phyloP scores from a whole-genome alignment of 2,329 filamentous ascomycete species.

The Aureobasidium vineae region DNA sequence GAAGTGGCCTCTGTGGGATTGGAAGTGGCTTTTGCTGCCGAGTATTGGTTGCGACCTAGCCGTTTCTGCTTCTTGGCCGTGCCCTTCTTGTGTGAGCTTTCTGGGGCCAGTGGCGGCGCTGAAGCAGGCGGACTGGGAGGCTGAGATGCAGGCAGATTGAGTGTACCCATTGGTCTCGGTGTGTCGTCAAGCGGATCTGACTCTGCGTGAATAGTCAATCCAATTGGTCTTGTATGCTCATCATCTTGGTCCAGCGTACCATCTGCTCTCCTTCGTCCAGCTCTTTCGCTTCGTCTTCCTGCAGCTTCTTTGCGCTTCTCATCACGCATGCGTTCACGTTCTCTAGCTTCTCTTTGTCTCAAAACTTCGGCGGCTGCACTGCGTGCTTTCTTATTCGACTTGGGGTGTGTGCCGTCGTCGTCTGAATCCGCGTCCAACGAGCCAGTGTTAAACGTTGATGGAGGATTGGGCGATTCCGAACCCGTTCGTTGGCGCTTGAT shows the following conservation, averaged over 20 bases:
- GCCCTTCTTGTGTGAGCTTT: conserved; percentile 60
- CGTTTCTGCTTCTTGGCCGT: conserved; percentile 57
- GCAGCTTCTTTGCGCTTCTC: conserved; percentile 69
- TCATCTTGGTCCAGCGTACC: conserved; percentile 52
- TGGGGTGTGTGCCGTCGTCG: conserved; percentile 46
- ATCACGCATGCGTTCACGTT: conserved; percentile 66
- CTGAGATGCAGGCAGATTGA: conserved; percentile 46
- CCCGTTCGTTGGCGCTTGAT: conserved; percentile 80
- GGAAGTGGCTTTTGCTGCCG: conserved; percentile 55
- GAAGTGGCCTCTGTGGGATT: conserved; percentile 33
- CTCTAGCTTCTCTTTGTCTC: conserved; percentile 63
- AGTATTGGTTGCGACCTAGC: conserved; percentile 78
- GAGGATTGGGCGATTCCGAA: conserved; percentile 67
- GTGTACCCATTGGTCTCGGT: conserved; percentile 44
- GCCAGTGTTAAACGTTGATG: conserved; percentile 47
- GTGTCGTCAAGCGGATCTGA: conserved; percentile 70
- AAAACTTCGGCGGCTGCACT: conserved; percentile 51
- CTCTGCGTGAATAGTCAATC: conserved; percentile 51
- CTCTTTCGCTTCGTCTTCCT: conserved; percentile 76
- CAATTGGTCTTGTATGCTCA: not conserved
- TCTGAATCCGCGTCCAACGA: conserved; percentile 65
- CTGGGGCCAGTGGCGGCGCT: conserved; percentile 41
- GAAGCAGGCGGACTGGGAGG: conserved; percentile 39
- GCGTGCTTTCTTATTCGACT: conserved; percentile 44
- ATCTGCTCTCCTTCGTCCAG: conserved; percentile 76